Base-by-base conservation (phyloP, 2,329 filamentous ascomycete species). In the Calonectria pseudoturangicola region DNA sequence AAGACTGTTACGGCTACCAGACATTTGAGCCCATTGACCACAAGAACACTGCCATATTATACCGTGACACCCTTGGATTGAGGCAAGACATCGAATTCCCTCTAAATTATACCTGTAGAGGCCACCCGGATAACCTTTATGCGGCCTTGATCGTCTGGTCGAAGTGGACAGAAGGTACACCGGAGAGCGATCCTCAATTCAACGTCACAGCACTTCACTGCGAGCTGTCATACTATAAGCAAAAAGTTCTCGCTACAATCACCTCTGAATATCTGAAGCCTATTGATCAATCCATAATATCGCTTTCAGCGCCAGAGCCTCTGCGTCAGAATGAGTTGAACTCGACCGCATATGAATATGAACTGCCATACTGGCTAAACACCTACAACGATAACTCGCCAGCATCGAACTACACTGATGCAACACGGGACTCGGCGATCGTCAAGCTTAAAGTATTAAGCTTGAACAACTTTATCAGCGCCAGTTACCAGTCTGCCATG, bases 181-280 rank as follows among this genome's bases (percentile, higher is more conserved):
- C 54, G 0, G 71, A 79, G n/a, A 2, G 9, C 16, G 13, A 7
- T 3, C 64, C 60, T 0, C 36, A 70, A 0, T 75, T 71, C 48
- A 76, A 80, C 8, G 69, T 84, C 0, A 86, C 84, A 0, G 83
- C 83, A 0, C 27, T 86, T 0, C 89, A 85, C 60, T 90, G 88
- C 62, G 77, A 85, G 27, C 71, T 87, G 0, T 74, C 39, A 0
- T 91, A 91, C 69, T 86, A 84, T 60, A 81, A 84, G n/a, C 87
- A 89, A 41, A 15, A 80, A 0, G 87, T 89, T 0, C 77, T 80
- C 0, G 85, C 87, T 0, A 87, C 83, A 0, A 81, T 91, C 0
- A 56, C 67, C 1, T 70, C 79, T 0, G 0, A 10, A 0, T 72
- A 39, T 0, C 36, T 73, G 0, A 63, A 70, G 82, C 0, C 2